Base-by-base conservation (phyloP, 2,329 filamentous ascomycete genomes). In the Trichoderma gracile region DNA sequence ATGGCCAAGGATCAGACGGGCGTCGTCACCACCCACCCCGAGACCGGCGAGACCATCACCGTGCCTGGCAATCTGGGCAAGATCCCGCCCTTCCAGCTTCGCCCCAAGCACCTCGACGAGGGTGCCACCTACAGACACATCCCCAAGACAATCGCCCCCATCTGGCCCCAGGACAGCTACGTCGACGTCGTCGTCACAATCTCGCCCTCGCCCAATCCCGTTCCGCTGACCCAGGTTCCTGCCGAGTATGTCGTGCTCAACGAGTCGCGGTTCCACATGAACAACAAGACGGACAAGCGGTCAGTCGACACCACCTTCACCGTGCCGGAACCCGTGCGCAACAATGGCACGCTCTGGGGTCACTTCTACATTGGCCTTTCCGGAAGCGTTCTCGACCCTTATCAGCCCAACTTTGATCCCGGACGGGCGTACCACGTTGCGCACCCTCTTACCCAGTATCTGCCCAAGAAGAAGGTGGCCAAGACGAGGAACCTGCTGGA, bases 321-420 rank as follows among this genome's bases (percentile, higher is more conserved):
- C 3, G 87, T 98, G 4, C 94, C 95, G 3, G 81, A 82, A 67
- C 82, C 86, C 47, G 93, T 96, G 0, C 93, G 97, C 81, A 84
- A 93, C 69, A 98, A 98, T 75, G 93, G 92, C 40, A 97, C 94
- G 1, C 84, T 99, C 10, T 97, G 92, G 88, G 94, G 91, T 2
- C 95, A 99, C 76, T 96, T 98, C 77, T 97, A 93, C 72, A 81
- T 98, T 66, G 92, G 87, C 12, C 85, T 96, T 68, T 80, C 87
- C 10, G 94, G 93, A 60, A 85, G 86, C 65, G 82, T 85, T 63
- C 80, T 97, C 38, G 94, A 98, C 72, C 94, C 94, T 3, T 83
- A 83, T 10, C 84, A 86, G 63, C 80, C 86, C 0, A 83, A 82
- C 65, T 99, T 92, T 75, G 90, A 96, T 74, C 79, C 87, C 0